Evolutionary conservation across 1,284 basidiomycete genomes (phyloP).

Genomic region (Retiboletus flavoniger): DNA sequence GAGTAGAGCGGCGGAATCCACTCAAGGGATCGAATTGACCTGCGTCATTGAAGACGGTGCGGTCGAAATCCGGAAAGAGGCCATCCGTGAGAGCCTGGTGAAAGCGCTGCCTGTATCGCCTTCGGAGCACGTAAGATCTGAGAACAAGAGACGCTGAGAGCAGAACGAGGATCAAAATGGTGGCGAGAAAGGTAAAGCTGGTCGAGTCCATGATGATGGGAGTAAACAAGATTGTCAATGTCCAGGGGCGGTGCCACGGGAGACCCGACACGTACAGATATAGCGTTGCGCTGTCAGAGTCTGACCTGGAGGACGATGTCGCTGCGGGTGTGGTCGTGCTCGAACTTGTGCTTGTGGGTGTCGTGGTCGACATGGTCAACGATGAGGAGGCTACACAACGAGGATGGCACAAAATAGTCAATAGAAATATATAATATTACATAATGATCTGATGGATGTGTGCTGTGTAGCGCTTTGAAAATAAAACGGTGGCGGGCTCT

Average conservation of each 20-base stretch:
- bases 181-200: slow-evolving; percentile 71
- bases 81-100: slow-evolving; percentile 52
- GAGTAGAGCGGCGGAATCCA: slow-evolving; percentile 4
- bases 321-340: slow-evolving; percentile 3
- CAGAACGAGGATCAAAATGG: slow-evolving; percentile 61
- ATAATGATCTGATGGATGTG: slow-evolving; percentile 19
- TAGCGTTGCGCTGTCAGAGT: slow-evolving; percentile 32
- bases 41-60: background rate
- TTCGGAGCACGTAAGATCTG: slow-evolving; percentile 60
- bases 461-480: slow-evolving; percentile 10
- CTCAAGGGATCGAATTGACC: slow-evolving; percentile 2
- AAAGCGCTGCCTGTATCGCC: slow-evolving; percentile 52
- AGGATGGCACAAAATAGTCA: background rate
- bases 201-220: slow-evolving; percentile 15
- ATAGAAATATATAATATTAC: slow-evolving; percentile 7
- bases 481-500: too few relatives aligned
- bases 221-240: slow-evolving; percentile 4
- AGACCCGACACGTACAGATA: slow-evolving; percentile 35
- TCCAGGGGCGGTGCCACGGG: slow-evolving; percentile 14
- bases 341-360: background rate
- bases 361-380: slow-evolving; percentile 16
- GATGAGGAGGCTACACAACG: background rate
- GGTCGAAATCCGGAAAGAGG: slow-evolving; percentile 35
- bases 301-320: slow-evolving; percentile 11
- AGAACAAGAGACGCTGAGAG: slow-evolving; percentile 64